phyloP scores from a whole-genome alignment of 2,329 filamentous ascomycete species.

The Colletotrichum destructivum region DNA sequence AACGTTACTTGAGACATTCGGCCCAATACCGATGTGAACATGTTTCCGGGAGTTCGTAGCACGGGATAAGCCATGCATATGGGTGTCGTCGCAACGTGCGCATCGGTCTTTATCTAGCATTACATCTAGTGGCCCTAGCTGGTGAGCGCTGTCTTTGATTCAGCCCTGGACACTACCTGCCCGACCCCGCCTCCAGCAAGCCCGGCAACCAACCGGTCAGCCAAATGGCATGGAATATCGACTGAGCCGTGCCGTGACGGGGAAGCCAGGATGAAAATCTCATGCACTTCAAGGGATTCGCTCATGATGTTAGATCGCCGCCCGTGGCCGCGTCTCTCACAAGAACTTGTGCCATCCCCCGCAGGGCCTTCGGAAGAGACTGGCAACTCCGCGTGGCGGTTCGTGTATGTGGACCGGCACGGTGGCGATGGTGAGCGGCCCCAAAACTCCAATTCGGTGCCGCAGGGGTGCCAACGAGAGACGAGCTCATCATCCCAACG shows the following conservation, averaged over 20 bases:
- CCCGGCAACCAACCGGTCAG: background rate
- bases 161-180: background rate
- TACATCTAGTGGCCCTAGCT: background rate
- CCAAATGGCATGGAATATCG: too few species aligned
- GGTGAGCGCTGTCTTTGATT: background rate
- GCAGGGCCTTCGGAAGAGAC: background rate
- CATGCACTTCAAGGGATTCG: background rate
- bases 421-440: background rate
- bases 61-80: background rate
- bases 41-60: background rate
- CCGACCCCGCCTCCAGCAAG: background rate
- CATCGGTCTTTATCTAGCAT: background rate
- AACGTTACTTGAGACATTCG: background rate
- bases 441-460: background rate
- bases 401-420: background rate
- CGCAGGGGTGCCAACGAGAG: background rate
- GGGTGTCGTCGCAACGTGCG: background rate
- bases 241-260: background rate
- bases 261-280: background rate
- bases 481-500: background rate
- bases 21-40: background rate
- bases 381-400: too few species aligned
- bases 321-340: background rate
- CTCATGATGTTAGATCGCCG: background rate
- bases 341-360: background rate